Evolutionary conservation across 2,329 filamentous ascomycete genomes (phyloP).

Genomic region (Stylonectria norvegica): DNA sequence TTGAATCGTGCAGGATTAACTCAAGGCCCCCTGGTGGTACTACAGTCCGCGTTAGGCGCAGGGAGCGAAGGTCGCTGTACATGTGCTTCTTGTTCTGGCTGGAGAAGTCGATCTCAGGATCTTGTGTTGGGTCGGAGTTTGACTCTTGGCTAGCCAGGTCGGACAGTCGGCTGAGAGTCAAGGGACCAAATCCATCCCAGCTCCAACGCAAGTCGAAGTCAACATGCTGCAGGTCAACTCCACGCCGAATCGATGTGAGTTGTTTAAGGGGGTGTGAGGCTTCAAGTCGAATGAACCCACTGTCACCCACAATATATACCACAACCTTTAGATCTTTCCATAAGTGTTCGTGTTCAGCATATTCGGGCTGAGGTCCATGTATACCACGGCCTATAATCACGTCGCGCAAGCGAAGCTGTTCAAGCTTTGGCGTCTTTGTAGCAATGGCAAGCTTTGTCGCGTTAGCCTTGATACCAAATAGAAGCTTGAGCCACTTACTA

Average conservation of each 20-base stretch:
- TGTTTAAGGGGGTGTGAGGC: slow-evolving; percentile 20
- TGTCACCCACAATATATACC: no score
- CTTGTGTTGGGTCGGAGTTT: slow-evolving; percentile 7
- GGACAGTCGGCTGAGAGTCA: no score
- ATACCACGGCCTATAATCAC: slow-evolving; percentile 19
- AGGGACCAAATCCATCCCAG: slow-evolving; percentile 19
- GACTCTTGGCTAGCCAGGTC: slow-evolving; percentile 16
- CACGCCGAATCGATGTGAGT: slow-evolving; percentile 28
- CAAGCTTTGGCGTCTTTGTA: slow-evolving; percentile 26
- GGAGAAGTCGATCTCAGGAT: slow-evolving; percentile 7
- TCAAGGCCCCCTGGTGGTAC: slow-evolving; percentile 24
- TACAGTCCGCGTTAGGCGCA: slow-evolving; percentile 27
- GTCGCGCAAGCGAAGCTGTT: slow-evolving; percentile 33
- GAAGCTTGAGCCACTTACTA: slow-evolving; percentile 13
- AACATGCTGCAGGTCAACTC: slow-evolving; percentile 26
- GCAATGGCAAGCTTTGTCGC: slow-evolving; percentile 24
- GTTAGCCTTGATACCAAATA: slow-evolving; percentile 11
- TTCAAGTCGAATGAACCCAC: no score
- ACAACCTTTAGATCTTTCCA: slow-evolving; percentile 33
- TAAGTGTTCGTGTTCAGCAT: slow-evolving; percentile 16
- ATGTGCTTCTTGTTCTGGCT: no score
- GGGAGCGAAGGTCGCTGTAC: slow-evolving; percentile 26
- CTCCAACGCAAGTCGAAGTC: slow-evolving; percentile 31
- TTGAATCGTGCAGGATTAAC: slow-evolving; percentile 22
- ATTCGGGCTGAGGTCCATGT: no score